Evolutionary conservation across 345 rosid genomes (phyloP).

Genomic region (Rhizophora mangle): DNA sequence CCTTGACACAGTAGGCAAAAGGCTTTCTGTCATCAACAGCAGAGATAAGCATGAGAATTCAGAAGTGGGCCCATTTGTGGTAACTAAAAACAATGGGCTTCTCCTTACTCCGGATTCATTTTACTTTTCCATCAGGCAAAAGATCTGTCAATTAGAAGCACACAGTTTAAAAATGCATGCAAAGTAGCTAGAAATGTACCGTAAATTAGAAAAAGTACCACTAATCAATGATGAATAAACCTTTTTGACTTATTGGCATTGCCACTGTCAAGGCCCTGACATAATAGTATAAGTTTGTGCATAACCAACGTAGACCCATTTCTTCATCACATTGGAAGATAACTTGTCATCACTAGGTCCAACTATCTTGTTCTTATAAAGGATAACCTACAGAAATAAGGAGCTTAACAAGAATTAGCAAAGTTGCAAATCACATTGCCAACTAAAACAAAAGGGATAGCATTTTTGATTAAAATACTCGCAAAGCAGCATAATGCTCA

Average conservation of each 20-base stretch:
- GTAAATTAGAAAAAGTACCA: conserved; percentile 4
- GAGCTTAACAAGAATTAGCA: conserved; percentile 11
- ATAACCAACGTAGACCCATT: conserved; percentile 78
- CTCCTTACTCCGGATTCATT: conserved; percentile 45
- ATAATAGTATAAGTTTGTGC: conserved; percentile 93
- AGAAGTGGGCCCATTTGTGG: conserved; percentile 77
- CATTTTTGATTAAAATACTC: too few relatives aligned
- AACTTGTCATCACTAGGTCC: conserved; percentile 34
- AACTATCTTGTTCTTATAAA: conserved; percentile 52
- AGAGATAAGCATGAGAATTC: conserved; percentile 95
- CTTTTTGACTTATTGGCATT: conserved; percentile 76
- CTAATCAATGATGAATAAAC: conserved; percentile 35
- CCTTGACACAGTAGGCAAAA: conserved; percentile 77
- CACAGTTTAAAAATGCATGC: background rate
- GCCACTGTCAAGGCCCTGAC: conserved; percentile 85
- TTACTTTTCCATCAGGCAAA: conserved; percentile 47
- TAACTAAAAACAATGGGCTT: conserved; percentile 66
- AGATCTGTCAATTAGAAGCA: conserved; percentile 46
- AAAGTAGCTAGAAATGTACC: background rate
- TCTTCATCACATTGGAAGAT: conserved; percentile 45
- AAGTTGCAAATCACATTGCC: background rate
- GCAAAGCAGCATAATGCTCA: too few relatives aligned
- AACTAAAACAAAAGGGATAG: too few relatives aligned
- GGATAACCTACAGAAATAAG: conserved; percentile 54
- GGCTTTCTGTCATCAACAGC: conserved; percentile 94